These are phyloP conservation scores for Sporothrix mexicana DNA, from an alignment of 2,329 filamentous ascomycete species.

Conservation along the genomic window DNA sequence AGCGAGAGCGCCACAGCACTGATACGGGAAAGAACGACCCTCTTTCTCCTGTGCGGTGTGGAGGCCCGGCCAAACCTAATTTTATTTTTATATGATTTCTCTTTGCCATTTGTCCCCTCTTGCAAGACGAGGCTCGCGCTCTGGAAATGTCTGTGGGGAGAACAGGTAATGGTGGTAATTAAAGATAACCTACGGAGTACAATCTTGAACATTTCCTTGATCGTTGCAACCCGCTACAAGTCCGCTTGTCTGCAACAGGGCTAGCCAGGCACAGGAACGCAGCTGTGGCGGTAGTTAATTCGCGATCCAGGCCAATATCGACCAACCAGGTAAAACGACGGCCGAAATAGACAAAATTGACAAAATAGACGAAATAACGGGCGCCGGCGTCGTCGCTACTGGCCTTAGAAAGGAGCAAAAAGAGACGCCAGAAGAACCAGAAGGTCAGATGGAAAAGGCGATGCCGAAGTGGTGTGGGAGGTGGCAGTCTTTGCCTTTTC, in stretches of 20 bases:
- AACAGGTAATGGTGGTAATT: conserved; percentile 8
- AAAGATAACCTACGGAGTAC: background rate
- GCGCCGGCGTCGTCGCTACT: conserved; percentile 6
- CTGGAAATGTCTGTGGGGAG: conserved; percentile 17
- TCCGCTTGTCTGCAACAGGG: background rate
- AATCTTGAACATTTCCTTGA: background rate
- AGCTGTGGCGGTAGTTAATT: background rate
- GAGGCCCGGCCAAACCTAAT: conserved; percentile 25
- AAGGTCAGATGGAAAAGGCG: conserved; percentile 22
- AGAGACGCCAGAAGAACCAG: conserved; percentile 21
- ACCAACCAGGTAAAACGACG: too few species aligned
- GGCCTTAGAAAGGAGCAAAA: background rate
- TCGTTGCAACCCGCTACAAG: background rate
- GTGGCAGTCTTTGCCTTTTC: conserved; percentile 7
- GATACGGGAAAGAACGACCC: conserved; percentile 2
- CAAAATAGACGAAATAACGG: background rate
- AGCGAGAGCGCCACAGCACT: conserved; percentile 5
- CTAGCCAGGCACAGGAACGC: background rate
- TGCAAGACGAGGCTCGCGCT: conserved; percentile 1
- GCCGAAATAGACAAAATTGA: background rate
- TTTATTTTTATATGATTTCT: conserved; percentile 9
- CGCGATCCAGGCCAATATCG: background rate
- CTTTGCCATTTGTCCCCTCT: background rate
- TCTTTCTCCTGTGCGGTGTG: conserved; percentile 15
- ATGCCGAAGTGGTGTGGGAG: conserved; percentile 27